Conservation (phyloP, 163 green algal species). For the Scenedesmus sp. region DNA sequence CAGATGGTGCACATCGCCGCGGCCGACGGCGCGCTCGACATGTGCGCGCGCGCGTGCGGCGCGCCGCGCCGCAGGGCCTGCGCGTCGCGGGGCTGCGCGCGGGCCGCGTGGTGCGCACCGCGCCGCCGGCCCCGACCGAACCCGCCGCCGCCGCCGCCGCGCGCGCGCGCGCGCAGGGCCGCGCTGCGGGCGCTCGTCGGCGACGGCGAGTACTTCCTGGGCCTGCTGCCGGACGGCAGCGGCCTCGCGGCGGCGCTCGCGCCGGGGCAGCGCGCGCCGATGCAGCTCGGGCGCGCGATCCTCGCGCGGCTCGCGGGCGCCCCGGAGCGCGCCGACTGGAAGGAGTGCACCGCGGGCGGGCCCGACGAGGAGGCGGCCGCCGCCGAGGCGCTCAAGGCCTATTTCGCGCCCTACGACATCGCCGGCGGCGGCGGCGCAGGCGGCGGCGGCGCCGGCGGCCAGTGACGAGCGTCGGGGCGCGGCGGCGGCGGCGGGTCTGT, state of each 20-base stretch:
- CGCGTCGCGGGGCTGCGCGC: too few species aligned
- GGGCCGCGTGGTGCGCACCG: too few species aligned
- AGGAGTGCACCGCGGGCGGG: constrained; percentile 60
- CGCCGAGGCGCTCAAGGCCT: constrained; percentile 64
- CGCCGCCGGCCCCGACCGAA: too few species aligned
- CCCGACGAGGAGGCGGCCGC: constrained; percentile 54
- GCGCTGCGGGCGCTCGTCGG: constrained; percentile 51
- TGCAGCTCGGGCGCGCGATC: constrained; percentile 86
- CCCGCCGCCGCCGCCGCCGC: too few species aligned
- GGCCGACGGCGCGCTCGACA: neutral
- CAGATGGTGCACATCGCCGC: constrained; percentile 35
- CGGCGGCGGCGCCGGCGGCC: neutral
- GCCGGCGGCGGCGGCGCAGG: neutral
- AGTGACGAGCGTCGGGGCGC: neutral
- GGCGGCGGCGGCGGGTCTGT: too few species aligned
- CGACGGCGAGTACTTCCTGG: constrained; percentile 77
- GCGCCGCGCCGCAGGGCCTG: too few species aligned
- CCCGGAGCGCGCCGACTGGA: constrained; percentile 87
- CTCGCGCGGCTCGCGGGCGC: constrained; percentile 74
- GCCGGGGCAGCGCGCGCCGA: constrained; percentile 71
- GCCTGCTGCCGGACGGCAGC: constrained; percentile 80
- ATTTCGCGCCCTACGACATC: constrained; percentile 62
- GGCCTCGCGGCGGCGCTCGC: constrained; percentile 78
- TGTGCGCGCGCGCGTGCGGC: too few species aligned
- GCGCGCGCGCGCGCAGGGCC: constrained; percentile 12